phyloP scores from a whole-genome alignment of 1,284 basidiomycete species.

The Wallemia hederae region DNA sequence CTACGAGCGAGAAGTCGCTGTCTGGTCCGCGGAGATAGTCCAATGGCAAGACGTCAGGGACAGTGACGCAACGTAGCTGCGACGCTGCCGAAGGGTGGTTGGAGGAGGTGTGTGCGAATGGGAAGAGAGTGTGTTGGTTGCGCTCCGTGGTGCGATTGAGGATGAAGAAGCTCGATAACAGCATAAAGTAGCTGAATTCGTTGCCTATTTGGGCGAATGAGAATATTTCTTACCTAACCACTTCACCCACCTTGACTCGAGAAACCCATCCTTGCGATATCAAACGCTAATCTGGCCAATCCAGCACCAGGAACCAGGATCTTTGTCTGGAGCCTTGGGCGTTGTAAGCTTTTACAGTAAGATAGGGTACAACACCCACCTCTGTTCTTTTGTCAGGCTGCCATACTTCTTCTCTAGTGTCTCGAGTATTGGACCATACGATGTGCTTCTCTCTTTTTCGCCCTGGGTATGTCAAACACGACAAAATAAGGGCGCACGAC shows the following conservation, averaged over 20 bases:
- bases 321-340: constrained; percentile 19
- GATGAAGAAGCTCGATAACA: constrained; percentile 51
- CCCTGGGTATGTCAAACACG: constrained; percentile 23
- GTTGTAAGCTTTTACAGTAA: background rate
- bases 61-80: constrained; percentile 33
- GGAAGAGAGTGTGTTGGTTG: constrained; percentile 43
- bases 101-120: constrained; percentile 68
- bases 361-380: constrained; percentile 16
- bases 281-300: constrained; percentile 54
- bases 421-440: constrained; percentile 48
- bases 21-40: constrained; percentile 26
- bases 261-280: constrained; percentile 45
- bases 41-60: constrained; percentile 60
- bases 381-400: constrained; percentile 24
- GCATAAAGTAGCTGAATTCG: constrained; percentile 82
- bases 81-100: constrained; percentile 31
- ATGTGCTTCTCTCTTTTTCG: constrained; percentile 35
- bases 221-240: background rate
- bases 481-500: constrained; percentile 4
- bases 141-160: constrained; percentile 43
- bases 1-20: constrained; percentile 50
- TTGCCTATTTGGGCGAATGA: constrained; percentile 29
- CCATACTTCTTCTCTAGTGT: constrained; percentile 36
- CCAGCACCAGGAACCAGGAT: constrained; percentile 72
- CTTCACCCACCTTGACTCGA: constrained; percentile 4